Base-by-base conservation (phyloP, 768 basidiomycete species). In the Calocybe gangraenosa region DNA sequence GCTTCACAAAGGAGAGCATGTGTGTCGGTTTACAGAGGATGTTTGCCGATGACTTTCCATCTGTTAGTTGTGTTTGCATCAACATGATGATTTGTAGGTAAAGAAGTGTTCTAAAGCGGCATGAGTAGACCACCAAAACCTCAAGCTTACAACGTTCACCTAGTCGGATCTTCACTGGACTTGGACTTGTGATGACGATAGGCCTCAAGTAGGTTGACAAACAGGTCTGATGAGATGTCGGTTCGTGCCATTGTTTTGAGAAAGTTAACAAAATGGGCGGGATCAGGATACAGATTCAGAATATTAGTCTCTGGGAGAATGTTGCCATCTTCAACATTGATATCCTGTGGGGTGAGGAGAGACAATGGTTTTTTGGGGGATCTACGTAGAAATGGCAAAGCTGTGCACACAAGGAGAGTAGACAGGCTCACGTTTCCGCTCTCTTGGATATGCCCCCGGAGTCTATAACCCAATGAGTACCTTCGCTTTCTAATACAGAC, bases 31-130 rank as follows among this genome's bases (percentile, higher is more conserved):
- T 77, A 32, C 62, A 65, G 14, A 79, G 58, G 22, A 93, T 77
- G 48, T 74, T 81, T 3, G 75, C 71, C 0, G 78, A 70, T 13
- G 71, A 64, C 14, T 75, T 70, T 17, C 75, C 73, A 33, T 73
- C 68, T 0, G 82, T 75, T 3, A 91, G 65, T 41, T 81, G 74
- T 1, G 78, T 71, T 59, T 93, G 88, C 72, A 96, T 85, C 54
- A 86, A 81, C 49, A 92, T 71, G 25, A 91, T 79, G 28, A 95
- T 69, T 57, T 94, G 91, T 18, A 95, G 73, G 52, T 81, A 81
- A 4, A 87, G 69, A 25, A 97, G 57, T 0, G 81, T 77, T 49
- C 87, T 89, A 36, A 22, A 37, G 3, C 37, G 9, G 20, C 44
- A 19, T 42, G 19, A 47, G 48, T 25, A 4, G 39, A n/a, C n/a